Evolutionary conservation across 2,329 filamentous ascomycete genomes (phyloP).

Genomic region (Macrophomina phaseolina): DNA sequence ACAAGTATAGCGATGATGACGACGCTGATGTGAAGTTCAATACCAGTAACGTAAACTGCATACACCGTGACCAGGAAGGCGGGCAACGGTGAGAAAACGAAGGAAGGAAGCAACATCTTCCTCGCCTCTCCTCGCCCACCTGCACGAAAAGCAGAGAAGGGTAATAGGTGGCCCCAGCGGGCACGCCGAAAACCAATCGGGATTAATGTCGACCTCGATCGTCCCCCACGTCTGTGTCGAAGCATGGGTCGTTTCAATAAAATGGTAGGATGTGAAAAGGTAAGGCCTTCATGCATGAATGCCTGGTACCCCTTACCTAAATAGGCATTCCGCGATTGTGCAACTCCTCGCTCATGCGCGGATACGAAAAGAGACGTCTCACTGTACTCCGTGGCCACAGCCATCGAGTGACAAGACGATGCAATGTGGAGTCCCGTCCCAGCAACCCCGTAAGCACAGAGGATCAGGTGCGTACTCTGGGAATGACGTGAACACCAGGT

Average conservation of each 20-base stretch:
- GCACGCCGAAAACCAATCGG: background rate
- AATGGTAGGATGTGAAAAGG: no score
- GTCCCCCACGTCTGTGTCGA: no score
- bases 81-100: no score
- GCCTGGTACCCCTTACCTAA: background rate
- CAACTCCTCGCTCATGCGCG: background rate
- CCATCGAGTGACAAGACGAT: no score
- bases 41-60: no score
- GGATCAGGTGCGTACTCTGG: background rate
- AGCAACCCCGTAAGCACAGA: constrained; percentile 8
- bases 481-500: background rate
- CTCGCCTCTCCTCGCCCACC: no score
- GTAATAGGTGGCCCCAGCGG: background rate
- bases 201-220: background rate
- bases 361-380: background rate
- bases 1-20: no score
- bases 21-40: no score
- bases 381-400: background rate
- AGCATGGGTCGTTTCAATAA: no score
- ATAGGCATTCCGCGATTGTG: background rate
- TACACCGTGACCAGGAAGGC: background rate
- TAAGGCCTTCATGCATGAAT: background rate
- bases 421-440: background rate
- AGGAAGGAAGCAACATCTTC: no score
- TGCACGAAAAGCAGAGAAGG: constrained; percentile 2